phyloP scores from a whole-genome alignment of 805 yeast genomes.

The Metschnikowia reukaufii region DNA sequence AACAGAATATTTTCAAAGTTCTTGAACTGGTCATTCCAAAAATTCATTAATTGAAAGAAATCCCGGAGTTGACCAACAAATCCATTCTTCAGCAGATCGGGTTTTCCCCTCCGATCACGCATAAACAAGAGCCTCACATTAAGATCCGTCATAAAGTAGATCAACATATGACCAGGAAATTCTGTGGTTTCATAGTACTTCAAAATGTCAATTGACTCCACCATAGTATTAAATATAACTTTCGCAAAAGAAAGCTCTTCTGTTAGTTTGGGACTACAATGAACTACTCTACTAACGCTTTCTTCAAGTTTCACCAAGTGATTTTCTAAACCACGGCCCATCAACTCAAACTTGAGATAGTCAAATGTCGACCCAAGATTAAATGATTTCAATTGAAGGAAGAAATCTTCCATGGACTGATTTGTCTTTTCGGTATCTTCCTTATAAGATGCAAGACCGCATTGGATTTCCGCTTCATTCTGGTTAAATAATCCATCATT shows the following conservation, averaged over 20 bases:
- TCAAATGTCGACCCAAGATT: background rate
- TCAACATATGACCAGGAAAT: background rate
- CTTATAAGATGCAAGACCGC: background rate
- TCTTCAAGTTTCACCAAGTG: background rate
- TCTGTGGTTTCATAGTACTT: conserved; percentile 1
- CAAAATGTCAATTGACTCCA: conserved; percentile 7
- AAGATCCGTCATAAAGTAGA: conserved; percentile 6
- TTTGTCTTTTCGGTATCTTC: background rate
- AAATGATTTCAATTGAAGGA: background rate
- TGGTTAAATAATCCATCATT: conserved; percentile 4
- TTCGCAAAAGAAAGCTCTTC: background rate
- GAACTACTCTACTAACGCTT: background rate
- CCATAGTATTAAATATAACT: conserved; percentile 2
- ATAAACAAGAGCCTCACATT: conserved; percentile 6
- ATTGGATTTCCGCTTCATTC: background rate
- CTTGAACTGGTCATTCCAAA: conserved; percentile 3
- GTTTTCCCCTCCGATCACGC: conserved; percentile 4
- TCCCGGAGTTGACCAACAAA: background rate
- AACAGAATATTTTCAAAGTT: background rate
- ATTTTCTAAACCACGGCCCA: conserved; percentile 1
- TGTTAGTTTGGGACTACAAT: background rate
- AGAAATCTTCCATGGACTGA: background rate
- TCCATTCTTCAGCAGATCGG: background rate
- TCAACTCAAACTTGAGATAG: background rate
- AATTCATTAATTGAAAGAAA: background rate